Evolutionary conservation across 2,329 filamentous ascomycete species (phyloP).

Genomic region (Tetracladium maxilliforme): DNA sequence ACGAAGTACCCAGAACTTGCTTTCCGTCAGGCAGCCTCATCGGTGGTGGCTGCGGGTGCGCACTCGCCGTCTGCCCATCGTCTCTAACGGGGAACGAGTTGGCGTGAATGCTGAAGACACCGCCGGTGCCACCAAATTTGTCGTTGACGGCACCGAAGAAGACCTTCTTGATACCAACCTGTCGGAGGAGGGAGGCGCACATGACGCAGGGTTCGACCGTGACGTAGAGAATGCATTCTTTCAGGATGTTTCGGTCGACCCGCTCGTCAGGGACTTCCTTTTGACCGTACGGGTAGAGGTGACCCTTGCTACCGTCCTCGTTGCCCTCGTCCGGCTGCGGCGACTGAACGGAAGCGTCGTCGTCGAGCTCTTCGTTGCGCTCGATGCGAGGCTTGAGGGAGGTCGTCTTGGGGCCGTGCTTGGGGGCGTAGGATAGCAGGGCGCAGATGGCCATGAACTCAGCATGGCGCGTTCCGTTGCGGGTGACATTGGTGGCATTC

Average conservation of each 20-base stretch:
- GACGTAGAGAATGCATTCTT: conserved; percentile 71
- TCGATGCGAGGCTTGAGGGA: conserved; percentile 11
- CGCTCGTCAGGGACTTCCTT: conserved; percentile 29
- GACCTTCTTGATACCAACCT: conserved; percentile 76
- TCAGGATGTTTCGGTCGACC: conserved; percentile 46
- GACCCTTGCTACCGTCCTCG: conserved; percentile 36
- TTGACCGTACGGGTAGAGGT: conserved; percentile 46
- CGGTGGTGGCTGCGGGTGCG: conserved; percentile 1
- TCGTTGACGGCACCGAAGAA: conserved; percentile 95
- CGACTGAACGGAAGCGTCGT: conserved; percentile 3
- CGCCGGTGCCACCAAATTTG: conserved; percentile 90
- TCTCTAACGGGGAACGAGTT: conserved; percentile 9
- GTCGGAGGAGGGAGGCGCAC: conserved; percentile 85
- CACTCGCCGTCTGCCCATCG: conserved; percentile 1
- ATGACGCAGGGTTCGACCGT: conserved; percentile 98
- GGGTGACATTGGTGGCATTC: conserved; percentile 90
- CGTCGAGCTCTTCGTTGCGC: conserved; percentile 9
- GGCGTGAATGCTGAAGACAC: conserved; percentile 75
- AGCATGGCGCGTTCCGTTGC: conserved; percentile 85
- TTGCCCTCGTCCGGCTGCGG: conserved; percentile 23
- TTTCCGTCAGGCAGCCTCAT: no score
- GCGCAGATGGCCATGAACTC: conserved; percentile 77
- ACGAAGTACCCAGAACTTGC: conserved; percentile 1
- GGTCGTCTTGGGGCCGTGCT: conserved; percentile 13
- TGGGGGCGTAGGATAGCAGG: conserved; percentile 27